These are phyloP conservation scores for Wickerhamiella infanticola DNA, from an alignment of 1,139 yeast genomes.

Conservation along the genomic window DNA sequence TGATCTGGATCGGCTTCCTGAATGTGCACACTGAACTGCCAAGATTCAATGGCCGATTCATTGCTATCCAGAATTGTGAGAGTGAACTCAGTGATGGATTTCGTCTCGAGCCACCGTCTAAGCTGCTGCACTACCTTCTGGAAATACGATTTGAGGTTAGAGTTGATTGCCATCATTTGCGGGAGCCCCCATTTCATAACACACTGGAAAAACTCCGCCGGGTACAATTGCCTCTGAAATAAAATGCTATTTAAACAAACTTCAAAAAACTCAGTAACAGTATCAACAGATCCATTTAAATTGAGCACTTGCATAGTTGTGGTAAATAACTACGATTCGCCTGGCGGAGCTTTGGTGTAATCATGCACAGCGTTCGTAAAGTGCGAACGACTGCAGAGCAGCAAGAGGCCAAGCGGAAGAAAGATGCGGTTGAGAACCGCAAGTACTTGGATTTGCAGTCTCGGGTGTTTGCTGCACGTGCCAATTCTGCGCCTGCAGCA, in stretches of 20 bases:
- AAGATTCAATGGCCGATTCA: constrained; percentile 58
- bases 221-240: constrained; percentile 83
- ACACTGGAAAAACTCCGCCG: constrained; percentile 69
- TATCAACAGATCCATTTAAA: not conserved
- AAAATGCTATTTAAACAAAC: constrained; percentile 60
- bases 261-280: constrained; percentile 23
- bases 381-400: constrained; percentile 43
- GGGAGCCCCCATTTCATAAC: constrained; percentile 73
- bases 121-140: constrained; percentile 56
- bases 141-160: constrained; percentile 60
- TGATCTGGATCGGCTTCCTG: constrained; percentile 22
- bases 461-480: constrained; percentile 24
- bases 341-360: no score
- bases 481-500: constrained; percentile 5
- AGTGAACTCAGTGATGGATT: constrained; percentile 52
- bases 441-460: constrained; percentile 36
- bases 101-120: constrained; percentile 63
- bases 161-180: constrained; percentile 56
- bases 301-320: not conserved
- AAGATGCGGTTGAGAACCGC: constrained; percentile 43
- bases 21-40: constrained; percentile 55
- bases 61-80: constrained; percentile 57
- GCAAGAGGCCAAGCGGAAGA: constrained; percentile 23
- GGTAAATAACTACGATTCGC: not conserved
- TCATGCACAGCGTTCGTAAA: constrained; percentile 57